phyloP scores from a whole-genome alignment of 768 basidiomycete genomes.

The Trametes gibbosa region DNA sequence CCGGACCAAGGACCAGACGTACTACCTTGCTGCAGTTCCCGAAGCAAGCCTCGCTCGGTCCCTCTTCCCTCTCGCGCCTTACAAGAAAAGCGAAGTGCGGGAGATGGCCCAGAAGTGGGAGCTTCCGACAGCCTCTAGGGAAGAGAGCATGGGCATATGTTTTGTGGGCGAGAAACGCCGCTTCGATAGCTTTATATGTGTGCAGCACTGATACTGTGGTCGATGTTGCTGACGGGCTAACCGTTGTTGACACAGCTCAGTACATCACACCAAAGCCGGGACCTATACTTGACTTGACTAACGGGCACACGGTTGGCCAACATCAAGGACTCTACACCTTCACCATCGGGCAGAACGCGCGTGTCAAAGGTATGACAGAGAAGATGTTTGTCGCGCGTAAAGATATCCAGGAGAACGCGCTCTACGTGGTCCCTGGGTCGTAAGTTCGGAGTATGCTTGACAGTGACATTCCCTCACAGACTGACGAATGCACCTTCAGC shows the following conservation, averaged over 20 bases:
- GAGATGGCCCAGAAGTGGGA: slow-evolving; percentile 59
- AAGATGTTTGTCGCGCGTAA: slow-evolving; percentile 77
- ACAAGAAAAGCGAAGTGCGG: slow-evolving; percentile 72
- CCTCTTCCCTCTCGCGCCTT: slow-evolving; percentile 71
- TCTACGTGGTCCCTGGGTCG: slow-evolving; percentile 78
- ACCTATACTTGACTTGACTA: slow-evolving; percentile 55
- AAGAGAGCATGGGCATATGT: slow-evolving; percentile 93
- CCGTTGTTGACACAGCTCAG: slow-evolving; percentile 49
- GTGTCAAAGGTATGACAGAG: slow-evolving; percentile 55
- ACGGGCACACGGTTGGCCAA: slow-evolving; percentile 50
- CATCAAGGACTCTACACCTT: slow-evolving; percentile 83
- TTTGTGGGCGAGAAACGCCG: slow-evolving; percentile 82
- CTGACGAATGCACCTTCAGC: slow-evolving; percentile 32
- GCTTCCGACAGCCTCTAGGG: slow-evolving; percentile 70
- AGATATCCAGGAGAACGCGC: slow-evolving; percentile 54
- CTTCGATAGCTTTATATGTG: slow-evolving; percentile 75
- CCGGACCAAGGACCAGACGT: slow-evolving; percentile 82
- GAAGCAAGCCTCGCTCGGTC: slow-evolving; percentile 64
- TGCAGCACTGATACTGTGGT: slow-evolving; percentile 20
- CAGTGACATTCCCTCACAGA: neutral
- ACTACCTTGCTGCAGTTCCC: slow-evolving; percentile 79
- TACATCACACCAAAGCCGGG: slow-evolving; percentile 75
- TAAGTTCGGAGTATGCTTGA: slow-evolving; percentile 29
- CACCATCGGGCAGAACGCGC: slow-evolving; percentile 82
- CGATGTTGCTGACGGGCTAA: neutral